These are phyloP conservation scores for Hortiboletus campestris DNA, from an alignment of 768 basidiomycete species.

Conservation along the genomic window DNA sequence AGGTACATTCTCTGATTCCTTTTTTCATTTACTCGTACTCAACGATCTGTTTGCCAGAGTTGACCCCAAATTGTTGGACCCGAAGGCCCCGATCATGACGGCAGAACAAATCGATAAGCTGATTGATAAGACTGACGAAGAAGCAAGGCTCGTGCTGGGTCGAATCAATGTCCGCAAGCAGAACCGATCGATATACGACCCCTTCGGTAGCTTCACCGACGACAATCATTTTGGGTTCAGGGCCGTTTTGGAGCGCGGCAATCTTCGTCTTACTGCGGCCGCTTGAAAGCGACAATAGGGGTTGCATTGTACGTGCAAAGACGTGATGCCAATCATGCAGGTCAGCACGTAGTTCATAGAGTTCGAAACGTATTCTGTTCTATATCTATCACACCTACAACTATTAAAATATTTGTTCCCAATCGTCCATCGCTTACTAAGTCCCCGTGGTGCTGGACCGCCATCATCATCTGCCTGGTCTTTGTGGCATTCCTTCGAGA, in stretches of 20 bases:
- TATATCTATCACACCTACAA: too few species aligned
- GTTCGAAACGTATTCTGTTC: too few species aligned
- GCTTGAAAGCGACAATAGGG: neutral
- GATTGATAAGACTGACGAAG: constrained; percentile 4
- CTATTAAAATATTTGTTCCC: too few species aligned
- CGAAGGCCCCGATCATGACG: neutral
- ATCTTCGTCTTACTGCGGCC: neutral
- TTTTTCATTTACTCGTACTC: neutral
- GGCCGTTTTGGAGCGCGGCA: constrained; percentile 2
- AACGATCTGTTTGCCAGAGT: neutral
- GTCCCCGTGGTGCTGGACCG: too few species aligned
- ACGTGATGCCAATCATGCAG: too few species aligned
- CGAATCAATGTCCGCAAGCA: constrained; percentile 18
- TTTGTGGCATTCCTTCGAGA: too few species aligned
- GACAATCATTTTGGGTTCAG: constrained; percentile 14
- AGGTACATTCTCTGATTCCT: neutral
- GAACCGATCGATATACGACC: constrained; percentile 14
- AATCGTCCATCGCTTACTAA: too few species aligned
- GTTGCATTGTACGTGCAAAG: too few species aligned
- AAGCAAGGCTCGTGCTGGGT: constrained; percentile 7
- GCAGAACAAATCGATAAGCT: neutral
- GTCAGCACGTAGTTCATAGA: too few species aligned
- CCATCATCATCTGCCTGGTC: too few species aligned
- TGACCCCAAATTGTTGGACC: neutral
- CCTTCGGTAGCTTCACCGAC: constrained; percentile 6